These are phyloP conservation scores for Mycena vulgaris DNA, from an alignment of 768 basidiomycete genomes.

Conservation along the genomic window DNA sequence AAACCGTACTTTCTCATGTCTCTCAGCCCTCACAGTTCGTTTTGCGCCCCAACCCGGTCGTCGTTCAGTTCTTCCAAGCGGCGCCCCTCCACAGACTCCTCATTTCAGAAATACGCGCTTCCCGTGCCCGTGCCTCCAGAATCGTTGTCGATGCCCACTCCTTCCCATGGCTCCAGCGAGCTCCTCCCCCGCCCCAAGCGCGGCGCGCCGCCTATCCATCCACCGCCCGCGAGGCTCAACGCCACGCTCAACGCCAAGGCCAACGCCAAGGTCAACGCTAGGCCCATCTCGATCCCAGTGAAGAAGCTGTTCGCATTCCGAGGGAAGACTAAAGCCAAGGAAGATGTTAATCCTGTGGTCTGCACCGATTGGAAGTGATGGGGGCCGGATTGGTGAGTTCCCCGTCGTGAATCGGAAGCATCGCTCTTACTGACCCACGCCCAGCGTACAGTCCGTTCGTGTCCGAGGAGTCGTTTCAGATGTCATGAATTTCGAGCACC, in stretches of 20 bases:
- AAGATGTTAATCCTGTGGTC: background rate
- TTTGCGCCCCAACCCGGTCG: background rate
- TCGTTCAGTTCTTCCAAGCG: background rate
- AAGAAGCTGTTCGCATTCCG: background rate
- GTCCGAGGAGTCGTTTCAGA: too few relatives aligned
- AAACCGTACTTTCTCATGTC: background rate
- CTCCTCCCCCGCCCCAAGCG: conserved; percentile 19
- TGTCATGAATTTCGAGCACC: too few relatives aligned
- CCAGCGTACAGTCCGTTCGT: too few relatives aligned
- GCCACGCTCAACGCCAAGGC: background rate
- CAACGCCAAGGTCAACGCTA: background rate
- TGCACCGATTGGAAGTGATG: conserved; percentile 9
- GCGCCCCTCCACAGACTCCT: background rate
- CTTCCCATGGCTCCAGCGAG: conserved; percentile 19
- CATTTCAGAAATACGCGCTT: background rate
- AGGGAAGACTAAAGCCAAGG: background rate
- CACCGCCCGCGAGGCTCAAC: background rate
- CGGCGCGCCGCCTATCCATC: conserved; percentile 24
- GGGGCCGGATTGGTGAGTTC: background rate
- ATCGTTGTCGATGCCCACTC: conserved; percentile 6
- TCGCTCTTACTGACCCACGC: background rate
- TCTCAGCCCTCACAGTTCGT: conserved; percentile 2
- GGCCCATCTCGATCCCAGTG: background rate
- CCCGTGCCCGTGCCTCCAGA: background rate
- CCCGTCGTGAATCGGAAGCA: background rate